Base-by-base conservation (phyloP, 345 rosid species). In the Dovyalis caffra region DNA sequence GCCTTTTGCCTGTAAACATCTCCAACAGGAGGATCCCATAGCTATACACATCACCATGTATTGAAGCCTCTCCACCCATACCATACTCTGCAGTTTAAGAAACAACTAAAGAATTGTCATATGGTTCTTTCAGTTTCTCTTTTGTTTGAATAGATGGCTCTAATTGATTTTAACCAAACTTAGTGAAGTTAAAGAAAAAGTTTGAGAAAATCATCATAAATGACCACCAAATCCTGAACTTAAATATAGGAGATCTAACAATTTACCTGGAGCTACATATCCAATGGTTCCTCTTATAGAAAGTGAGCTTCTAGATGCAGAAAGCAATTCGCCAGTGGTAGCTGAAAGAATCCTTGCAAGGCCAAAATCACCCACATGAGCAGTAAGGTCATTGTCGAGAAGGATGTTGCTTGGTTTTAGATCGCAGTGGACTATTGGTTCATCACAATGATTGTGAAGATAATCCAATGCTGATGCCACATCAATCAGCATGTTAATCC, bases 1-100 rank as follows among this genome's bases (percentile, higher is more conserved):
- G 73, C 32, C 73, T 70, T 21, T 53, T 70, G 34, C 73, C 64
- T 20, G 64, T 70, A 29, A 53, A 70, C 29, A 70, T n/a, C 73
- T 53, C 64, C 31, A 70, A 20, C 12, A 70, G 1, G 15, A 70
- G 61, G 12, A 70, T 70, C 25, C 73, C 73, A 15, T 53, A 70
- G 40, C 47, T 70, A 2, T 70, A 70, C 1, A 34, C 35, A 5
- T 70, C 73, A 29, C 64, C 73, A 4, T 33, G 2, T 33, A 4
- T 25, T 10, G 73, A 53, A 14, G 45, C 63, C 63, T 70, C 34
- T 32, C 28, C 23, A n/a, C 64, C 73, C 1, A n/a, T 23, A 21
- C 64, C 45, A 53, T 70, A 53, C 33, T 70, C 73, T 53, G 21
- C 64, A 70, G 20, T 43, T n/a, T n/a, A n/a, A n/a, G n/a, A n/a